Evolutionary conservation across 306 rosid genomes (phyloP).

Genomic region (Cucumis hystrix): DNA sequence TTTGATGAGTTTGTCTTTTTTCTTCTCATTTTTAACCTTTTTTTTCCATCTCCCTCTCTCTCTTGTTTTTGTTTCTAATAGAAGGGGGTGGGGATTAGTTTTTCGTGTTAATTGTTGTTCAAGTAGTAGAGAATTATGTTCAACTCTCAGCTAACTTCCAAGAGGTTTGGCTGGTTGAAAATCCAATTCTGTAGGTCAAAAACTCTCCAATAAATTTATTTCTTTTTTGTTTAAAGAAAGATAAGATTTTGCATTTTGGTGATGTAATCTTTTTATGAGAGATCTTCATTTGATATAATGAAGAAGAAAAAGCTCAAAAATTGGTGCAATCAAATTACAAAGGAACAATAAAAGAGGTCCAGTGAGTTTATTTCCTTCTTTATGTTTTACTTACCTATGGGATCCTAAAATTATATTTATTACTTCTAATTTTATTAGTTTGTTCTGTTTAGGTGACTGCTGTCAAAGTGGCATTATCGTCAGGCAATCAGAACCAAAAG

Average conservation of each 20-base stretch:
- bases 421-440: slow-evolving; percentile 6
- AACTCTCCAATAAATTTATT: not conserved
- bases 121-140: no score
- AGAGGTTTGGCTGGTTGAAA: not conserved
- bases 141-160: not conserved
- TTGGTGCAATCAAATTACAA: no score
- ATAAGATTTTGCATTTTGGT: no score
- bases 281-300: no score
- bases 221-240: not conserved
- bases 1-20: no score
- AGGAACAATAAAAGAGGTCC: no score
- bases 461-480: slow-evolving; percentile 74
- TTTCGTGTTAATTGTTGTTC: no score
- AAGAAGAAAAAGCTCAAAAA: no score
- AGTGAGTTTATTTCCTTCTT: not conserved
- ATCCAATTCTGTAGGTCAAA: not conserved
- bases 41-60: not conserved
- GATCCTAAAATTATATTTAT: not conserved
- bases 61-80: no score
- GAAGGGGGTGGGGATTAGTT: no score
- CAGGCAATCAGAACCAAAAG: slow-evolving; percentile 65
- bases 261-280: no score
- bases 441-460: slow-evolving; percentile 66
- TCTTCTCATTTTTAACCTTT: not conserved
- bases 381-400: not conserved